Evolutionary conservation across 768 basidiomycete genomes (phyloP).

Genomic region (Pleurotus cornucopiae): DNA sequence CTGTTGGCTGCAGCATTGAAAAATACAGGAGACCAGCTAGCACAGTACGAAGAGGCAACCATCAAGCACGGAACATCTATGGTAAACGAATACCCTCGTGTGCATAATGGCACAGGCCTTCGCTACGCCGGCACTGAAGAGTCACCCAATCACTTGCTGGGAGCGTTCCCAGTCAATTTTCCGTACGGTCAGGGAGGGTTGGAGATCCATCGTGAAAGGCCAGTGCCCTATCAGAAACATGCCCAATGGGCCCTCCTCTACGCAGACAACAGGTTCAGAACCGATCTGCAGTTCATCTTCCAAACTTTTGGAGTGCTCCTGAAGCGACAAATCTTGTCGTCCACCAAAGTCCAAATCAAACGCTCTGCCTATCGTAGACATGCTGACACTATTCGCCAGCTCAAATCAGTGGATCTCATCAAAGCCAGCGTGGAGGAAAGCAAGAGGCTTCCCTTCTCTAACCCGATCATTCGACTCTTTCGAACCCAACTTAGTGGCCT

Average conservation of each 20-base stretch:
- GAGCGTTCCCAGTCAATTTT: constrained; percentile 26
- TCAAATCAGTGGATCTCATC: background rate
- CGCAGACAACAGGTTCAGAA: constrained; percentile 22
- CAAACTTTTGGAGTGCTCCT: constrained; percentile 4
- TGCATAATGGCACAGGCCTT: constrained; percentile 8
- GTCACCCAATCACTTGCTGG: constrained; percentile 24
- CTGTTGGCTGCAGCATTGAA: constrained; percentile 15
- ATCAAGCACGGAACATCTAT: constrained; percentile 13
- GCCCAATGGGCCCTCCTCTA: constrained; percentile 25
- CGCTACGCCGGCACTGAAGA: constrained; percentile 16
- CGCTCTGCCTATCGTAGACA: background rate
- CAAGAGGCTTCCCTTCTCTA: background rate
- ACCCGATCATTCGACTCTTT: background rate
- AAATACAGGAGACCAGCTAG: background rate
- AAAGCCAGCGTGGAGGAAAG: background rate
- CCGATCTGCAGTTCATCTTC: constrained; percentile 12
- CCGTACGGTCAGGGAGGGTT: constrained; percentile 32
- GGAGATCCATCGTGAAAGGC: constrained; percentile 14
- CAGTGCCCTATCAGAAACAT: constrained; percentile 24
- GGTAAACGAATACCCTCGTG: constrained; percentile 24
- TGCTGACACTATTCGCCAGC: background rate
- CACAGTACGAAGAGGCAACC: background rate
- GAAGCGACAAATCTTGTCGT: background rate
- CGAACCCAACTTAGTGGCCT: background rate
- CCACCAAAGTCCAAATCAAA: background rate